A percentile compares a stretch with the other conserved stretches of the same genome.
Evolutionary conservation across 2,329 filamentous ascomycete species (phyloP).

Genomic region (Emydomyces testavorans): DNA sequence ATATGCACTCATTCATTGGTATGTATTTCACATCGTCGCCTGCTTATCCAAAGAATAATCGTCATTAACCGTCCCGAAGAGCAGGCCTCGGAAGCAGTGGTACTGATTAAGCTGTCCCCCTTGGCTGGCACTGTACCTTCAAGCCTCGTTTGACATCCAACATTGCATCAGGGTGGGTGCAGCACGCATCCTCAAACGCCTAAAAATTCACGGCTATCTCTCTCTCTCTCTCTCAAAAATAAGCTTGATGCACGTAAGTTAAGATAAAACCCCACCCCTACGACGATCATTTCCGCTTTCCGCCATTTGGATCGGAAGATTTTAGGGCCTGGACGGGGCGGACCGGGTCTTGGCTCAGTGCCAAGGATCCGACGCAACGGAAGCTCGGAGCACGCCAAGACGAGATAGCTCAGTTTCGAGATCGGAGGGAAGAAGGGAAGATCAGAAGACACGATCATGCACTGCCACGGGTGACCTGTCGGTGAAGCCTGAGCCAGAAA

Average conservation of each 20-base stretch:
- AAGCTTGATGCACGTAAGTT: conserved; percentile 1
- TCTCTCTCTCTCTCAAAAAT: not conserved
- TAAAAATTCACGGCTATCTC: too few species aligned
- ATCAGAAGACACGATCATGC: not conserved
- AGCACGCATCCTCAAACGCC: too few species aligned
- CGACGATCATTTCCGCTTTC: conserved; percentile 7
- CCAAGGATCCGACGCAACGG: not conserved
- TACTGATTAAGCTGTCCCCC: too few species aligned
- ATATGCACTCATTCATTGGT: not conserved
- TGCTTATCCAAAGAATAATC: too few species aligned
- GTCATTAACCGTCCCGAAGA: too few species aligned
- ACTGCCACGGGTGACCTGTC: conserved; percentile 2
- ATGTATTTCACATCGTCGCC: too few species aligned
- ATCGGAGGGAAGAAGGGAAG: not conserved
- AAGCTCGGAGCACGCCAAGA: not conserved
- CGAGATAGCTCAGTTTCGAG: not conserved
- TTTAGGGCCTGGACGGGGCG: not conserved
- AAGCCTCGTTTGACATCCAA: too few species aligned
- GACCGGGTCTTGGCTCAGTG: not conserved
- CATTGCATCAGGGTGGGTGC: too few species aligned
- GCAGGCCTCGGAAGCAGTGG: too few species aligned
- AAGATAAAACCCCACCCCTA: too few species aligned
- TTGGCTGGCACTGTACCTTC: too few species aligned
- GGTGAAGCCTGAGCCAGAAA: not conserved
- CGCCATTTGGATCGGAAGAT: not conserved